Evolutionary conservation across 202 grass and related monocot genomes (phyloP), one percentile per base, ranked within the genome.

Genomic region (Dendrocalamus latiflorus): DNA sequence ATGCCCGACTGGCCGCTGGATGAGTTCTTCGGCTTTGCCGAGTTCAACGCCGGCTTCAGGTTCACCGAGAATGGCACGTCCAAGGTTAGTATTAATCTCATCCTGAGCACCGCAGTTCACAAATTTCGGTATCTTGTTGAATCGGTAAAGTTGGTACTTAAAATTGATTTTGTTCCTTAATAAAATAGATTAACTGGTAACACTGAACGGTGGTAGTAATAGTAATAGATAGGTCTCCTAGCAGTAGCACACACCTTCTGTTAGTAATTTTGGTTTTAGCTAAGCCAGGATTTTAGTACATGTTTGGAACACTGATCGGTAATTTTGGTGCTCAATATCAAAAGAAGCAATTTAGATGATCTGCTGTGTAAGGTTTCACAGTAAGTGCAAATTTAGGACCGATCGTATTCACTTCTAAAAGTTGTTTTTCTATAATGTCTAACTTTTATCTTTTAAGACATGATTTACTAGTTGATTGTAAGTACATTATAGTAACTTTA

Each of bases 21-120:
- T n/a, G 91, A 99, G 9, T 92, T 92, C 65, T 96, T 99, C 61
- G 91, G 87, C 0, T 93, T 95, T 80, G 63, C 74, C 0, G 96
- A 95, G 14, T 89, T 92, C 33, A 89, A 64, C 72, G 42, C 87
- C 59, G 86, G 80, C 22, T 91, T 93, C 69, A 84, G 84, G 9
- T 94, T 91, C 81, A 38, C 72, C 5, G 96, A 99, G 11, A 83
- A 92, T 56, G 84, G 74, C 79, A 92, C 91, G 42, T 92, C 96
- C 33, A 99, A 96, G 93, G 96, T 99, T 62, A 72, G 75, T 43
- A 6, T 3, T 34, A 2, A n/a, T n/a, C n/a, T n/a, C n/a, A n/a
- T n/a, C 2, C 33, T 45, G 47, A 6, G 1, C 33, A 57, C 33
- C 24, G 21, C 25, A 18, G 15, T 8, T 34, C 10, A 41, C n/a